Base-by-base conservation (phyloP, 768 basidiomycete genomes). In the Tremella yokohamensis region DNA sequence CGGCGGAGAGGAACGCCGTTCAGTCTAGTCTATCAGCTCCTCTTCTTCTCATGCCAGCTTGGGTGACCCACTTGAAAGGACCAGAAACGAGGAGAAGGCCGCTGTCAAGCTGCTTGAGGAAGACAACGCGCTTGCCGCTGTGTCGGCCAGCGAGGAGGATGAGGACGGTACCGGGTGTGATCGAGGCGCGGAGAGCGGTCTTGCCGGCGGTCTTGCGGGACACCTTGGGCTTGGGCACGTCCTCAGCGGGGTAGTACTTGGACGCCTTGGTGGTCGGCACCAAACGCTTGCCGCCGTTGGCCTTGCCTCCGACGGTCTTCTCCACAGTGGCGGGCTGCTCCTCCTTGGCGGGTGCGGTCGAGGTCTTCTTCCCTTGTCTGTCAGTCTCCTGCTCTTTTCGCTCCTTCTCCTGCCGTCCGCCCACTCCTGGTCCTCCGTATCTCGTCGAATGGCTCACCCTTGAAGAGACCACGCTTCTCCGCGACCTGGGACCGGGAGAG, bases 1-100 rank as follows among this genome's bases (percentile, higher is more conserved):
- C 96, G 85, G 78, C 93, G 84, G 78, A 99, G 83, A 69, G 96
- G 96, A 47, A 99, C 94, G 77, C 96, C 96, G 80, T 99, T 99
- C 78, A 98, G 78, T 48, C 49, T 51, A 50, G 50, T 52, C 11
- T 11, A 48, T 63, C 53, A 63, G 54, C 49, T 39, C 26, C 16
- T 15, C 29, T n/a, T 7, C 11, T 26, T 34, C 53, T 9, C 18
- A 38, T 40, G 12, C 39, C n/a, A 20, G 6, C 18, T 16, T 39
- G 22, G n/a, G 12, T 2, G 8, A 69, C 70, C 48, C 56, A 72
- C 84, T 91, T 94, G 85, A 85, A 97, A 49, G 96, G 96, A 56
- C 96, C 96, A 39, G 93, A 91, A 70, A 99, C 91, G 79, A 99
- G 82, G 73, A 99, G 80, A 74, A 99, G 79, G 54, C 96, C 96